Percentiles rank a stretch among this genome's conserved stretches.
Evolutionary conservation across 345 rosid species (phyloP).

Genomic region (Acer campestre): DNA sequence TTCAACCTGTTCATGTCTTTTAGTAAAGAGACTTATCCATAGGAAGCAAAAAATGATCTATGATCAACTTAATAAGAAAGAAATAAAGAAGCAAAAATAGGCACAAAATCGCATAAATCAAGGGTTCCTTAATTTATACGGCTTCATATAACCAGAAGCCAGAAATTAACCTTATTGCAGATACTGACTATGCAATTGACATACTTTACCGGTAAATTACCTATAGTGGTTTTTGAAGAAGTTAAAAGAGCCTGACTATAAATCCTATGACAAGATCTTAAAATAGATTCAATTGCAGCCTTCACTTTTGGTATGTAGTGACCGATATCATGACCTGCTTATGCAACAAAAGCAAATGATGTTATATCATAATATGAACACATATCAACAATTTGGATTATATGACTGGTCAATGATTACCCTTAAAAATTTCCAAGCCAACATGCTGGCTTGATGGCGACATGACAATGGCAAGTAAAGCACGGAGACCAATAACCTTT

Average conservation of each 20-base stretch:
- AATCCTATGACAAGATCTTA: conserved; percentile 85
- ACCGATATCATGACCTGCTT: conserved; percentile 77
- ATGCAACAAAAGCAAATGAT: conserved; percentile 32
- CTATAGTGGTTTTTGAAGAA: conserved; percentile 83
- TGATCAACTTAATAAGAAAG: neutral
- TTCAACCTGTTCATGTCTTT: neutral
- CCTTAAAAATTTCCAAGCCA: conserved; percentile 91
- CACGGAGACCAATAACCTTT: conserved; percentile 94
- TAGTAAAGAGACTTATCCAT: neutral
- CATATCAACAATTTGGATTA: conserved; percentile 22
- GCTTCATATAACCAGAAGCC: conserved; percentile 14
- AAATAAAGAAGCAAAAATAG: neutral
- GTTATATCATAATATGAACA: conserved; percentile 13
- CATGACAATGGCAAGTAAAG: conserved; percentile 94
- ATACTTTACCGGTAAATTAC: conserved; percentile 40
- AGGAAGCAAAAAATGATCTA: neutral
- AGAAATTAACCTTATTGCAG: conserved; percentile 15
- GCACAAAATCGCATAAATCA: neutral
- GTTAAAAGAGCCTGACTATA: conserved; percentile 93
- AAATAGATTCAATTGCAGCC: conserved; percentile 92
- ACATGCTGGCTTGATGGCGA: conserved; percentile 81
- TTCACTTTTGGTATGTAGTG: conserved; percentile 97
- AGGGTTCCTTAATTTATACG: neutral
- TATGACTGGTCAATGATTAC: conserved; percentile 36
- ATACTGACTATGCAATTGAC: conserved; percentile 9